Evolutionary conservation across 352 stramenopile species (phyloP).

Genomic region (Hyaloperonospora arabidopsidis): DNA sequence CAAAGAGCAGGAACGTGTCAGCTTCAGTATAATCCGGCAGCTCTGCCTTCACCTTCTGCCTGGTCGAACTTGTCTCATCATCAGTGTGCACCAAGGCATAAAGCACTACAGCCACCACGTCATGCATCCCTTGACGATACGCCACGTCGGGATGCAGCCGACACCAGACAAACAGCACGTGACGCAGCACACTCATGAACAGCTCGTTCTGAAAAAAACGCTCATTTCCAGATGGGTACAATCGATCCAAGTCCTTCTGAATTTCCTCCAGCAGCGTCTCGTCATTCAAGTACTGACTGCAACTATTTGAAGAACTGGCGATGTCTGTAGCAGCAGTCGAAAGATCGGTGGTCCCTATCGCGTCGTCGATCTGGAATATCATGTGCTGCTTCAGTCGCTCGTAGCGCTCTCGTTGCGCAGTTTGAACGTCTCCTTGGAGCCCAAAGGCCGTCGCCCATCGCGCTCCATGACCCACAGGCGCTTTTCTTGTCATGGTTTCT

Average conservation of each 20-base stretch:
- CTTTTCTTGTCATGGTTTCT: conserved; percentile 6
- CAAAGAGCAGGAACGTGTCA: conserved; percentile 68
- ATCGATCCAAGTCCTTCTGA: conserved; percentile 69
- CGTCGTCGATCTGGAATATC: conserved; percentile 64
- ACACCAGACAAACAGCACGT: conserved; percentile 82
- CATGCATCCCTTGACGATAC: conserved; percentile 84
- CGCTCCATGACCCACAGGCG: conserved; percentile 6
- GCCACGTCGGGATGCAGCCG: conserved; percentile 68
- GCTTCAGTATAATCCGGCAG: conserved; percentile 45
- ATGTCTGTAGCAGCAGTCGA: conserved; percentile 21
- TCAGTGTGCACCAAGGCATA: conserved; percentile 57
- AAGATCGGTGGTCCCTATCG: conserved; percentile 37
- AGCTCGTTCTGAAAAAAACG: conserved; percentile 65
- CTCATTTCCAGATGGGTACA: conserved; percentile 70
- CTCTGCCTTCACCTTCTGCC: conserved; percentile 14
- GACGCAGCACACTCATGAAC: conserved; percentile 53
- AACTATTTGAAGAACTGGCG: conserved; percentile 18
- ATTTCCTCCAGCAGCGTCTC: conserved; percentile 69
- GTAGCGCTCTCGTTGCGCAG: conserved; percentile 38
- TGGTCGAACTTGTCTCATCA: no score
- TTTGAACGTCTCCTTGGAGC: conserved; percentile 12
- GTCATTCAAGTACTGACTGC: conserved; percentile 54
- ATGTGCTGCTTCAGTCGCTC: conserved; percentile 47
- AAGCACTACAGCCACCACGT: conserved; percentile 70
- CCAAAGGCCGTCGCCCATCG: conserved; percentile 23